phyloP scores from a whole-genome alignment of 352 stramenopile genomes.

The Phytophthora parvispora region DNA sequence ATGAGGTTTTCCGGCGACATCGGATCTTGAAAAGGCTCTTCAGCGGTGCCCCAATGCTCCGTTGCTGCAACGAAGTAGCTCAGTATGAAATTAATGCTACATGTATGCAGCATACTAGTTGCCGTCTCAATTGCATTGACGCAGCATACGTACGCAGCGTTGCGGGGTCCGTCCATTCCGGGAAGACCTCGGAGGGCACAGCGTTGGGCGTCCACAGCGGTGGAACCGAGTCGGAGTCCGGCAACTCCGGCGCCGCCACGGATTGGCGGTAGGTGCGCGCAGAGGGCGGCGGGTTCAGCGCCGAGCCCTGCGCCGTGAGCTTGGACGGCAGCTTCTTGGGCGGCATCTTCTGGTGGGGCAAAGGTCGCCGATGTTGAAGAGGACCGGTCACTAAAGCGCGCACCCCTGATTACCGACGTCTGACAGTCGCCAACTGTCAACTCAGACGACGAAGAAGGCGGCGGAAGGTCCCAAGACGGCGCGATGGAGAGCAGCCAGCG shows the following conservation, averaged over 20 bases:
- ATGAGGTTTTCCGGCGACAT: slow-evolving; percentile 31
- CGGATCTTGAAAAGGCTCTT: slow-evolving; percentile 59
- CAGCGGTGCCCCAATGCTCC: slow-evolving; percentile 60
- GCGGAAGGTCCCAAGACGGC: not conserved
- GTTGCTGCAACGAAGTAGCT: slow-evolving; percentile 36
- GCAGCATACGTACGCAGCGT: slow-evolving; percentile 23
- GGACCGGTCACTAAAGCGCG: slow-evolving; percentile 8
- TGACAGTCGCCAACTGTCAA: slow-evolving; percentile 10
- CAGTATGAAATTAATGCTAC: too few species aligned
- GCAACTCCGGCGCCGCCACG: slow-evolving; percentile 31
- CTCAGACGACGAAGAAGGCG: slow-evolving; percentile 9
- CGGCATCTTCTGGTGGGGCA: too few species aligned
- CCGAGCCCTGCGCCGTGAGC: slow-evolving; percentile 34
- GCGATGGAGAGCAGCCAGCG: slow-evolving; percentile 33
- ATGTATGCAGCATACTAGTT: too few species aligned
- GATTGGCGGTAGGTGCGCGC: slow-evolving; percentile 29
- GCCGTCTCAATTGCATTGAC: too few species aligned
- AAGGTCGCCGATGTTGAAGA: slow-evolving; percentile 29
- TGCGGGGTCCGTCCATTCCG: slow-evolving; percentile 61
- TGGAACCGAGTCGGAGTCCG: slow-evolving; percentile 40
- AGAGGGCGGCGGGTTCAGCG: slow-evolving; percentile 5
- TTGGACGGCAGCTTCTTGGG: slow-evolving; percentile 55
- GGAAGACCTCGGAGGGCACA: slow-evolving; percentile 57
- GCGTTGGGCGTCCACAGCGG: slow-evolving; percentile 53
- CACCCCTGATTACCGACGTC: not conserved